Evolutionary conservation across 2,329 filamentous ascomycete species (phyloP).

Genomic region (Endocalyx cinctus): DNA sequence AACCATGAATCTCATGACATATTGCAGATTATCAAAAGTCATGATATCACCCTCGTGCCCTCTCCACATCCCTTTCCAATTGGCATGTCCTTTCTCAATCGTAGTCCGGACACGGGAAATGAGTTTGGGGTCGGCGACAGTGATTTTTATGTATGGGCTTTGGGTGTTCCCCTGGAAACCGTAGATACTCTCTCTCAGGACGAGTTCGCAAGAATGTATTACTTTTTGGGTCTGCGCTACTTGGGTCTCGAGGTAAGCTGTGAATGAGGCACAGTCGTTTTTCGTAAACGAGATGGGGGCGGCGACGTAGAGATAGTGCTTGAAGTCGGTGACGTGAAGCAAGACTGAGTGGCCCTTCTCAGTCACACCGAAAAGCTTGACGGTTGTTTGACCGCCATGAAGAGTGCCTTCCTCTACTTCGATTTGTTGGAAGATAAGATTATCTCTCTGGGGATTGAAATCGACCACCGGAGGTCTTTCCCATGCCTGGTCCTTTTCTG

Average conservation of each 20-base stretch:
- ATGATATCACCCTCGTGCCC: constrained; percentile 64
- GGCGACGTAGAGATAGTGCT: constrained; percentile 91
- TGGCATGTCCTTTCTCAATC: constrained; percentile 72
- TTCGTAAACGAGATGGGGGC: constrained; percentile 78
- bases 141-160: constrained; percentile 89
- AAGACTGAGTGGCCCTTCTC: constrained; percentile 81
- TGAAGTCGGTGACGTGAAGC: constrained; percentile 91
- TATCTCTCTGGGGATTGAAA: constrained; percentile 56
- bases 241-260: constrained; percentile 73
- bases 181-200: constrained; percentile 85
- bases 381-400: constrained; percentile 67
- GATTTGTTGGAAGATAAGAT: constrained; percentile 89
- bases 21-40: constrained; percentile 95
- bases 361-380: constrained; percentile 93
- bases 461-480: constrained; percentile 53
- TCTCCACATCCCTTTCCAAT: constrained; percentile 90
- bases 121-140: constrained; percentile 81
- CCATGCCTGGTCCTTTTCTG: constrained; percentile 94
- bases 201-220: constrained; percentile 77
- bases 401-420: constrained; percentile 88
- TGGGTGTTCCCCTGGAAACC: constrained; percentile 92
- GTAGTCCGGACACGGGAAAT: constrained; percentile 71
- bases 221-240: constrained; percentile 67
- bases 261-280: constrained; percentile 74
- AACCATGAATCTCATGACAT: constrained; percentile 95